Base-by-base conservation (phyloP, 192 early-diverging fungal species). In the Coemansia sp. region DNA sequence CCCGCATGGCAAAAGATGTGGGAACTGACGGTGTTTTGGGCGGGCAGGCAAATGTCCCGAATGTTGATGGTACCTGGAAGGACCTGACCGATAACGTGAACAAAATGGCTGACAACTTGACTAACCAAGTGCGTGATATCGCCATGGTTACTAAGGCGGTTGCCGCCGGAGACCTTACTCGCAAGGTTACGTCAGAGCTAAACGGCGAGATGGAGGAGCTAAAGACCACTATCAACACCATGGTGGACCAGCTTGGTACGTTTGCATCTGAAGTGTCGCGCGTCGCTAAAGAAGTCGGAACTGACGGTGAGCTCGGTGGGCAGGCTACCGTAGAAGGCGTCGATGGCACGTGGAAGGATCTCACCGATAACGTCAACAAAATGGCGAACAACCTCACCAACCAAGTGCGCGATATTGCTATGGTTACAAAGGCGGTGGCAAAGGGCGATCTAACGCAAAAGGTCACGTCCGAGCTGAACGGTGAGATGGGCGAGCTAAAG, bases 1-100 rank as follows among this genome's bases (percentile, higher is more conserved):
- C 87, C 0, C 81, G 88, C 51, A 87, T 90, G 3, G 82, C 89
- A 8, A 82, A 84, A n/a, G 87, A 90, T 59, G 89, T 90, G n/a
- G 89, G 89, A 1, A 88, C 86, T 0, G 89, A 90, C 57, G 89
- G 89, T n/a, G 72, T 71, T 31, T 62, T 90, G 0, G 89, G 89
- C 8, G 89, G 86, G 4, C 85, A 86, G 58, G 89, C 89, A 5
- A 61, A 85, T 4, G 88, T 89, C 7, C 62, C 51, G 36, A 84
- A 69, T 22, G 83, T 85, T 2, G 81, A 78, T 17, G 86, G 88
- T 0, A 87, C 84, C 0, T 89, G 88, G 88, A 87, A 86, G 65
- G 74, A 86, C 36, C 64, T 36, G 26, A 57, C 85, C 56, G 83
- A 87, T 64, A 65, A 85, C 44, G 82, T 82, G 11, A 86, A 88